Evolutionary conservation across 352 stramenopile species (phyloP).

Genomic region (Phytophthora multivora): DNA sequence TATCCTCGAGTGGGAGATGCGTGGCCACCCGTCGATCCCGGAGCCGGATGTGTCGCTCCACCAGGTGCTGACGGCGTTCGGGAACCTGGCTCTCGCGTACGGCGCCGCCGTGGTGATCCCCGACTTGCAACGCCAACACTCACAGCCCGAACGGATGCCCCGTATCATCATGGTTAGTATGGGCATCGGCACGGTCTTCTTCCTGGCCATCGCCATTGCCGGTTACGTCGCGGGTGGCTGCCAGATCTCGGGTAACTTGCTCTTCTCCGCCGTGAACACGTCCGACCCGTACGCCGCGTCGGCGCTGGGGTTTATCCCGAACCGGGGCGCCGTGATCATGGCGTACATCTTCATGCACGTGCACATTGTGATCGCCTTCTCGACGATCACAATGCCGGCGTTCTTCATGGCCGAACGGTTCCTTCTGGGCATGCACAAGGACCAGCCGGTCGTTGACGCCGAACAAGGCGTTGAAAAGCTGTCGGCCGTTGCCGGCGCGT

Average conservation of each 20-base stretch:
- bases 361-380: constrained; percentile 57
- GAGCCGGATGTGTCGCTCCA: constrained; percentile 33
- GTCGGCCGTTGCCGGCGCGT: constrained; percentile 13
- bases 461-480: constrained; percentile 27
- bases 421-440: constrained; percentile 46
- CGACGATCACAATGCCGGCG: constrained; percentile 42
- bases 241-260: constrained; percentile 44
- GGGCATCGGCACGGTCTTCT: constrained; percentile 38
- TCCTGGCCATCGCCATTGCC: constrained; percentile 43
- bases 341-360: constrained; percentile 49
- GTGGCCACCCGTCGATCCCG: constrained; percentile 36
- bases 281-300: constrained; percentile 25
- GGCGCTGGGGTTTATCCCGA: constrained; percentile 35
- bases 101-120: constrained; percentile 37
- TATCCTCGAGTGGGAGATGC: constrained; percentile 39
- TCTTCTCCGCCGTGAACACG: constrained; percentile 40
- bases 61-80: constrained; percentile 35
- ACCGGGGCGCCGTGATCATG: constrained; percentile 37
- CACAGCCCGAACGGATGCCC: constrained; percentile 50
- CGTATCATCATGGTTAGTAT: constrained; percentile 48
- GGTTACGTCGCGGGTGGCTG: constrained; percentile 46
- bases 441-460: constrained; percentile 5
- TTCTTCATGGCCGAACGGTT: constrained; percentile 53
- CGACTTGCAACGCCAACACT: constrained; percentile 46
- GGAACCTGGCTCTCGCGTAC: constrained; percentile 38